Conservation (phyloP, 129 eudicot species). For the Helichrysum umbraculigerum region DNA sequence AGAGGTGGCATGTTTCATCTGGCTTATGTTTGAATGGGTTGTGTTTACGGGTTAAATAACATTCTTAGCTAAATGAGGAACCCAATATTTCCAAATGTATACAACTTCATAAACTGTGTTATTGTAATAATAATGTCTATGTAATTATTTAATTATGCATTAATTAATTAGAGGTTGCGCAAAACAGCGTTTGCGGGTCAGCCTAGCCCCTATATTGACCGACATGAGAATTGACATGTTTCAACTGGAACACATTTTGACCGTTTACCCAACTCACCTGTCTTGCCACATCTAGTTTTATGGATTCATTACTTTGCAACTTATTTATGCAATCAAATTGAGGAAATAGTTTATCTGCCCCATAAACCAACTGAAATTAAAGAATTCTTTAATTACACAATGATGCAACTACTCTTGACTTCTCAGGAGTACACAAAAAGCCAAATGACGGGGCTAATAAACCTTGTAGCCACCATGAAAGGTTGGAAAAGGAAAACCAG, state of each 20-base stretch:
- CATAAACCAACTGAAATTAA: background rate
- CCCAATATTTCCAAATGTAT: background rate
- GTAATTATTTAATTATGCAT: background rate
- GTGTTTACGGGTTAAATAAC: no score
- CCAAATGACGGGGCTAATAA: conserved; percentile 80
- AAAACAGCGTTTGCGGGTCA: background rate
- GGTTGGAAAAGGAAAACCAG: conserved; percentile 95
- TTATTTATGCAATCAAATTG: background rate
- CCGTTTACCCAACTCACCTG: background rate
- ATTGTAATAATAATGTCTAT: no score
- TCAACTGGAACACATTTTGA: background rate
- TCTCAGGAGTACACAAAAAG: conserved; percentile 80
- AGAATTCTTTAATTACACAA: background rate
- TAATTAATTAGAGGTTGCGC: background rate
- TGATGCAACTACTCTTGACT: conserved; percentile 4
- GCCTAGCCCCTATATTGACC: background rate
- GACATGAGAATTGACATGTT: background rate
- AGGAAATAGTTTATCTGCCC: background rate
- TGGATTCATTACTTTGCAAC: background rate
- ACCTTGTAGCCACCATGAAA: conserved; percentile 95
- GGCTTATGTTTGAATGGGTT: no score
- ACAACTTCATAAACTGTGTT: background rate
- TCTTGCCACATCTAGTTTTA: background rate
- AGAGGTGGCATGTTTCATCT: no score
- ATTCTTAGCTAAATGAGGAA: no score